phyloP scores from a whole-genome alignment of 2,329 filamentous ascomycete genomes.

The Aspergillus brasiliensis region DNA sequence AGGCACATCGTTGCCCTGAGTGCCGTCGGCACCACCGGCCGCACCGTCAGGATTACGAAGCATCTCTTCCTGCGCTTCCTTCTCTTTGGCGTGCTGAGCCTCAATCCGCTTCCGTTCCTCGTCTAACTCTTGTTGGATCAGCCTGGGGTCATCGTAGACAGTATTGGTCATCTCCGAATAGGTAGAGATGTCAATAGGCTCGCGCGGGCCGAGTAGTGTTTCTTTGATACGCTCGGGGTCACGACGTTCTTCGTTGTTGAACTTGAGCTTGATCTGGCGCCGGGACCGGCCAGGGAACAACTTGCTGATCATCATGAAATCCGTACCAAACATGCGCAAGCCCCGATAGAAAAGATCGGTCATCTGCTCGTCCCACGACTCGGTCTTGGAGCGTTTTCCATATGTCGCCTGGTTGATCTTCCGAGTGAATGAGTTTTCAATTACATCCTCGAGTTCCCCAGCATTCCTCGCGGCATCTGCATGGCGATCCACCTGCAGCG shows the following conservation, averaged over 20 bases:
- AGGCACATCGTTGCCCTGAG: constrained; percentile 31
- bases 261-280: constrained; percentile 66
- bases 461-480: constrained; percentile 53
- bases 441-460: constrained; percentile 49
- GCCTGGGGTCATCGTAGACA: constrained; percentile 43
- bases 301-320: constrained; percentile 65
- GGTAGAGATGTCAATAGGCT: constrained; percentile 46
- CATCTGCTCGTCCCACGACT: constrained; percentile 59
- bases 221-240: constrained; percentile 57
- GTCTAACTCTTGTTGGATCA: constrained; percentile 45
- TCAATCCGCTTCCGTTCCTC: constrained; percentile 50
- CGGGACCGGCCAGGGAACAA: constrained; percentile 62
- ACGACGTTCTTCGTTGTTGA: constrained; percentile 61
- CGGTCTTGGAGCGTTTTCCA: constrained; percentile 54
- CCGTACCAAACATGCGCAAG: constrained; percentile 64
- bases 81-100: constrained; percentile 49
- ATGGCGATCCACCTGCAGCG: constrained; percentile 58
- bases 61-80: constrained; percentile 46
- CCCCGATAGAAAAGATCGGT: constrained; percentile 66
- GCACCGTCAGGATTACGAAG: constrained; percentile 45
- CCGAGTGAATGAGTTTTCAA: constrained; percentile 50
- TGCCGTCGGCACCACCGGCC: constrained; percentile 24
- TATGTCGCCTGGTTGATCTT: constrained; percentile 51
- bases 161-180: constrained; percentile 51
- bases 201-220: constrained; percentile 51